Base-by-base conservation (phyloP, 1,139 yeast genomes). In the Suhomyces wounanorum region DNA sequence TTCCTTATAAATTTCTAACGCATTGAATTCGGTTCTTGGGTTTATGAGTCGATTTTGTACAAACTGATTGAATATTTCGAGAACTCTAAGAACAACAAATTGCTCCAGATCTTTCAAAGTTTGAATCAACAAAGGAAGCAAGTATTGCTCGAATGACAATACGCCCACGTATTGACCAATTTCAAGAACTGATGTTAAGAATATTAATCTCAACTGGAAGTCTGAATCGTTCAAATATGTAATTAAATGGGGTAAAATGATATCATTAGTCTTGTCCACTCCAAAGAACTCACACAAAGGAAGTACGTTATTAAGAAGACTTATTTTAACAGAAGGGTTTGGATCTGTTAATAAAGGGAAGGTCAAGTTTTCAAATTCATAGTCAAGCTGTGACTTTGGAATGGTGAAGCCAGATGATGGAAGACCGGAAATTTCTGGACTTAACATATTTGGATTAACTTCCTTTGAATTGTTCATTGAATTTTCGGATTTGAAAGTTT, bases 181-280 rank as follows among this genome's bases (percentile, higher is more conserved):
- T 1, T 86, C 83, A 7, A 90, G 78, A n/a, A 92, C 82, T n/a
- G 90, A 79, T 37, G 85, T 80, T 43, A 92, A 82, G 59, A 95
- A 85, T 8, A 85, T 84, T 31, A 87, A 71, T 52, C 96, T 75
- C 25, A 94, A 71, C 28, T 83, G 80, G 3, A 87, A 75, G 60
- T 85, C 84, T 46, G 83, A 78, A 63, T 91, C 97, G 65, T 95
- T 95, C 53, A 95, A 70, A 62, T 91, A 95, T 0, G 98, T 92
- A 43, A 94, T 91, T 49, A 92, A 72, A 72, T 95, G 99, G 41
- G 97, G 92, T 45, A 95, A 69, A 14, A 95, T 84, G 41, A 92
- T 76, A 66, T 95, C 98, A 63, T 89, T 91, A 0, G 97, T 87
- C 59, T 84, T 87, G 48, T 90, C 96, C 46, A 86, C 83, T 0